Evolutionary conservation across 2,329 filamentous ascomycete genomes (phyloP).

Genomic region (Hortaea werneckii): DNA sequence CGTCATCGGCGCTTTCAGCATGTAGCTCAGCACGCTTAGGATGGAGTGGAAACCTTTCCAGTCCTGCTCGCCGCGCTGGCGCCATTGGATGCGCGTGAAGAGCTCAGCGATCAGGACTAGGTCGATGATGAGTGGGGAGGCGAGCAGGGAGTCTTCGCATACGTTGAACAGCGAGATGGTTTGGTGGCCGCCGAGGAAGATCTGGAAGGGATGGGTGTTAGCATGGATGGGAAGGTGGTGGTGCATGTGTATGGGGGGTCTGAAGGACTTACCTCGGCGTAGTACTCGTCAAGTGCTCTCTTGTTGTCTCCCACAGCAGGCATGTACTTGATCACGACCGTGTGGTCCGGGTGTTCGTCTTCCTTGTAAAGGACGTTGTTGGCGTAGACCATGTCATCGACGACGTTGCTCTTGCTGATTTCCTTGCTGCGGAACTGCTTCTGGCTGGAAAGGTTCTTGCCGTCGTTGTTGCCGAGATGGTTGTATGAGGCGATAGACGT

Average conservation of each 20-base stretch:
- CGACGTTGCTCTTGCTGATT: constrained; percentile 98
- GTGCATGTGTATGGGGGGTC: not conserved
- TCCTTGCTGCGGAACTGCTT: constrained; percentile 99
- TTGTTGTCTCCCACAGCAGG: constrained; percentile 98
- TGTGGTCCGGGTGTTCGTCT: constrained; percentile 94
- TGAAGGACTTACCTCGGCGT: constrained; percentile 54
- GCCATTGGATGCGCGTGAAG: constrained; percentile 98
- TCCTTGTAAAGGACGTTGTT: constrained; percentile 83
- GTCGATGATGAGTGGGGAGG: constrained; percentile 94
- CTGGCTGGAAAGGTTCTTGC: constrained; percentile 95
- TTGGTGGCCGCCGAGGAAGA: constrained; percentile 97
- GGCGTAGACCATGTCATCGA: constrained; percentile 98
- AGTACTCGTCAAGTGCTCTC: constrained; percentile 97
- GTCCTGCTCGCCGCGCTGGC: constrained; percentile 47
- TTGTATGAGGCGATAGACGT: constrained; percentile 99
- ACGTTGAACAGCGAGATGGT: constrained; percentile 98
- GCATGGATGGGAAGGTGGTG: not conserved
- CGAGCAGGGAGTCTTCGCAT: constrained; percentile 94
- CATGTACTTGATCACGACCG: constrained; percentile 99
- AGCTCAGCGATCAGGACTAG: constrained; percentile 87
- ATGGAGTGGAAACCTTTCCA: constrained; percentile 96
- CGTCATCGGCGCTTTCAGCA: constrained; percentile 91
- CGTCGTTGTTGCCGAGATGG: constrained; percentile 98
- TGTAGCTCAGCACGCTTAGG: constrained; percentile 94
- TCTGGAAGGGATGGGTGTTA: constrained; percentile 32